Conservation (phyloP, 1,284 basidiomycete genomes). For the Melampsora americana region DNA sequence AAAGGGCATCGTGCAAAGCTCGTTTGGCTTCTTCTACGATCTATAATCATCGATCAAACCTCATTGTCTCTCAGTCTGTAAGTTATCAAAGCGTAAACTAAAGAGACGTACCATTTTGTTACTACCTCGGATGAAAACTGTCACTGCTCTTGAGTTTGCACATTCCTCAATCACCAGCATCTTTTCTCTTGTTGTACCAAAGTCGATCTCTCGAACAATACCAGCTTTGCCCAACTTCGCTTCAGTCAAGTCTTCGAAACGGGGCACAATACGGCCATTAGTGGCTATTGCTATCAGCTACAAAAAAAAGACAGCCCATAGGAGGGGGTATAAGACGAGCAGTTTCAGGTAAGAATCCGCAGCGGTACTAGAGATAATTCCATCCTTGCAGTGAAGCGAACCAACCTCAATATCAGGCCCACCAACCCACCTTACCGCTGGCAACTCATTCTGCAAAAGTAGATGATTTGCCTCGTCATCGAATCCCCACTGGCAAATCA, state of each 20-base stretch:
- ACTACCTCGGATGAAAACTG: slow-evolving; percentile 91
- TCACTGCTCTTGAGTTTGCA: slow-evolving; percentile 92
- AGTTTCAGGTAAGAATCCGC: neutral
- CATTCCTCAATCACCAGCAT: slow-evolving; percentile 99
- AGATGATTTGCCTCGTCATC: slow-evolving; percentile 99
- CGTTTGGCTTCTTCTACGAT: slow-evolving; percentile 98
- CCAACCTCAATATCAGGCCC: slow-evolving; percentile 95
- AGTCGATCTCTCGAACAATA: slow-evolving; percentile 85
- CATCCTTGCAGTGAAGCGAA: slow-evolving; percentile 1
- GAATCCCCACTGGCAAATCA: slow-evolving; percentile 99
- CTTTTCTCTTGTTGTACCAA: slow-evolving; percentile 96
- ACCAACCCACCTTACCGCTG: slow-evolving; percentile 98
- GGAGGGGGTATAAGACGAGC: neutral
- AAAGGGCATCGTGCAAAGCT: slow-evolving; percentile 94
- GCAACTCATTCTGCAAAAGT: slow-evolving; percentile 93
- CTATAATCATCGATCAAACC: slow-evolving; percentile 56
- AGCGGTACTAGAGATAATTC: neutral
- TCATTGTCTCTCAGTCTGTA: too few species aligned
- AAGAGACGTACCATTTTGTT: slow-evolving; percentile 84
- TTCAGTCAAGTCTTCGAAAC: slow-evolving; percentile 88
- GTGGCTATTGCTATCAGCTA: slow-evolving; percentile 97
- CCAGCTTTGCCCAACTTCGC: slow-evolving; percentile 92
- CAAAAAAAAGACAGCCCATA: slow-evolving; percentile 2
- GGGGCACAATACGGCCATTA: slow-evolving; percentile 93
- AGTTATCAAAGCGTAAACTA: slow-evolving; percentile 30